phyloP scores from a whole-genome alignment of 768 basidiomycete genomes.

The Infundibulicybe gibba region DNA sequence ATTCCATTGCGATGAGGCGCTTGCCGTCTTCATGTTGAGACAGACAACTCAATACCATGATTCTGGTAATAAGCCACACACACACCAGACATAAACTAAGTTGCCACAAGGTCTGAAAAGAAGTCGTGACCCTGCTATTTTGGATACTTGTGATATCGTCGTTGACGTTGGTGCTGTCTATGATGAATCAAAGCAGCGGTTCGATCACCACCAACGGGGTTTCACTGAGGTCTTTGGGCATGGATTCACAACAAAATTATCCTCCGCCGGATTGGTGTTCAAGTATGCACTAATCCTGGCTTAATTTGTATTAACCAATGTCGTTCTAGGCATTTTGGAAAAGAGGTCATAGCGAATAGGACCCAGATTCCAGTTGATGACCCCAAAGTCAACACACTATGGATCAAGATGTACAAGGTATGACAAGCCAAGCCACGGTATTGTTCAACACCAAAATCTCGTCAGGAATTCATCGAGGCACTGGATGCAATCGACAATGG shows the following conservation, averaged over 20 bases:
- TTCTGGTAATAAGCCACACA: conserved; percentile 51
- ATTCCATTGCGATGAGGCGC: conserved; percentile 96
- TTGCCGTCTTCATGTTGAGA: conserved; percentile 87
- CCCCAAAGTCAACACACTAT: conserved; percentile 66
- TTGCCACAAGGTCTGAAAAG: conserved; percentile 54
- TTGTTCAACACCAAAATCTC: neutral
- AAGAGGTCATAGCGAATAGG: conserved; percentile 72
- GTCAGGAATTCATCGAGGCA: conserved; percentile 88
- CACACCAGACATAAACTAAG: conserved; percentile 13
- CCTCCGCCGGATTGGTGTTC: conserved; percentile 91
- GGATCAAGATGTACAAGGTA: conserved; percentile 89
- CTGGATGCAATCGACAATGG: conserved; percentile 97
- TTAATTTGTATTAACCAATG: conserved; percentile 1
- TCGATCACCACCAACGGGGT: conserved; percentile 96
- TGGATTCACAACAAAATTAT: conserved; percentile 85
- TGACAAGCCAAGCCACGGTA: neutral
- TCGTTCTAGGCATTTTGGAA: conserved; percentile 74
- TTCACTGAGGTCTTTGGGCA: conserved; percentile 89
- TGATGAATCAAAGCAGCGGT: conserved; percentile 71
- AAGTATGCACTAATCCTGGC: conserved; percentile 54
- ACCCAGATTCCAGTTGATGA: conserved; percentile 50
- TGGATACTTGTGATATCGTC: conserved; percentile 87
- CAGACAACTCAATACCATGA: conserved; percentile 71
- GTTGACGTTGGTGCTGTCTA: conserved; percentile 96
- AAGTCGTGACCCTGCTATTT: conserved; percentile 63